Percentiles rank a stretch among this genome's conserved stretches.
These are phyloP conservation scores for Blattamonas nauphoetae DNA, from an alignment of 78 protist genomes.

Conservation along the genomic window DNA sequence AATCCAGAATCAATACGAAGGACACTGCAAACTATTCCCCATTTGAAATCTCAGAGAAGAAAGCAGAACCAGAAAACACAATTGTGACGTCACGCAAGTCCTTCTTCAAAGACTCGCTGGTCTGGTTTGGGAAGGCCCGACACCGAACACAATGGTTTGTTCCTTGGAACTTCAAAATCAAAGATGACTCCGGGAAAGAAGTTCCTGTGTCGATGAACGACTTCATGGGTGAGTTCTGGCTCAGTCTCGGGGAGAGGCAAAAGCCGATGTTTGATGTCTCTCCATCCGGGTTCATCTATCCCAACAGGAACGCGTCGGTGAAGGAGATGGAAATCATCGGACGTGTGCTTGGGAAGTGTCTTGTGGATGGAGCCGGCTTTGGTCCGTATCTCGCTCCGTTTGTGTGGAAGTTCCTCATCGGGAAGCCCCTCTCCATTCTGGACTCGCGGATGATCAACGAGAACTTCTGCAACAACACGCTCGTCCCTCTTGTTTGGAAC, in stretches of 20 bases:
- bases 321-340: background rate
- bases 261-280: background rate
- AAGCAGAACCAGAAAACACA: background rate
- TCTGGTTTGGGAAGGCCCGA: background rate
- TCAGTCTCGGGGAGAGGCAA: background rate
- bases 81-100: background rate
- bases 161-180: background rate
- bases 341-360: background rate
- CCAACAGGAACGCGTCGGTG: background rate
- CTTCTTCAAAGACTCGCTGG: background rate
- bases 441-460: background rate
- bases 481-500: background rate
- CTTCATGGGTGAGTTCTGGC: background rate
- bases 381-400: background rate
- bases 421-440: background rate
- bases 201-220: background rate
- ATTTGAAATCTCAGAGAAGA: no score
- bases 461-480: background rate
- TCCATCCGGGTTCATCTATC: background rate
- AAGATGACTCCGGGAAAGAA: background rate
- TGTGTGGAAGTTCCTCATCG: background rate
- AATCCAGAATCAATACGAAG: background rate
- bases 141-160: background rate
- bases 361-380: background rate
- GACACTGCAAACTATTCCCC: no score